A percentile compares a stretch with the other conserved stretches of the same genome.
phyloP scores from a whole-genome alignment of 495 filamentous ascomycete genomes.

The Penicillium herquei region DNA sequence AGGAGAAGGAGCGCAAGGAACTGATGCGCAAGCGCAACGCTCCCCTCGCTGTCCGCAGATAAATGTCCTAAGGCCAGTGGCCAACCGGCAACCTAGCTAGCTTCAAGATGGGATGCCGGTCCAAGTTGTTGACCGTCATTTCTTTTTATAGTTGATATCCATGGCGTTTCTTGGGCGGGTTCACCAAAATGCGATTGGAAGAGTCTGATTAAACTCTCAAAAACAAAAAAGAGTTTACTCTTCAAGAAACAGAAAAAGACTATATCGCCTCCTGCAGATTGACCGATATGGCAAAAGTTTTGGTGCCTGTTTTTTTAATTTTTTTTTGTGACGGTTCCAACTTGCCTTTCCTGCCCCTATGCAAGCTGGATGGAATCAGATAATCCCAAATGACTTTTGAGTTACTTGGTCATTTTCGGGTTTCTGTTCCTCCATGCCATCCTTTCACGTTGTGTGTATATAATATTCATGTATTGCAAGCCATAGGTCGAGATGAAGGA shows the following conservation, averaged over 20 bases:
- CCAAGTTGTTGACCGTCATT: constrained; percentile 25
- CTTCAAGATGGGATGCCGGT: constrained; percentile 6
- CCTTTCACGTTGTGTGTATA: constrained; percentile 21
- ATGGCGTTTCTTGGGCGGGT: constrained; percentile 45
- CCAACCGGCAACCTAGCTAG: constrained; percentile 17
- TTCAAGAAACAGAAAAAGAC: constrained; percentile 13
- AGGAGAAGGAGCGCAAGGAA: constrained; percentile 70
- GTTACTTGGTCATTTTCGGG: constrained; percentile 11
- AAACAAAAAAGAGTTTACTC: constrained; percentile 13
- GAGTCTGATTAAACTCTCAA: constrained; percentile 15
- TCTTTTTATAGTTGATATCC: constrained; percentile 44
- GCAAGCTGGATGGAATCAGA: neutral
- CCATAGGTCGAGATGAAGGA: constrained; percentile 8
- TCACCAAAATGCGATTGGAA: constrained; percentile 38
- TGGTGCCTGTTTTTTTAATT: neutral
- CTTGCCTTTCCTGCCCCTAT: neutral
- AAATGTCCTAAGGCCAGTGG: constrained; percentile 12
- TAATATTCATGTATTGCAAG: constrained; percentile 27
- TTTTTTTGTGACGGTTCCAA: neutral
- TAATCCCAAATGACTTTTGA: constrained; percentile 5
- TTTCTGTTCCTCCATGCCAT: constrained; percentile 5
- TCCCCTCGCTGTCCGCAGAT: constrained; percentile 24
- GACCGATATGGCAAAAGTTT: constrained; percentile 10
- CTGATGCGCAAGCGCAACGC: constrained; percentile 68
- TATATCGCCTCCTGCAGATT: constrained; percentile 4